Percentiles rank a stretch among this genome's conserved stretches.
These are phyloP conservation scores for Chenopodium suecicum DNA, from an alignment of 148 eudicot genomes.

Conservation along the genomic window DNA sequence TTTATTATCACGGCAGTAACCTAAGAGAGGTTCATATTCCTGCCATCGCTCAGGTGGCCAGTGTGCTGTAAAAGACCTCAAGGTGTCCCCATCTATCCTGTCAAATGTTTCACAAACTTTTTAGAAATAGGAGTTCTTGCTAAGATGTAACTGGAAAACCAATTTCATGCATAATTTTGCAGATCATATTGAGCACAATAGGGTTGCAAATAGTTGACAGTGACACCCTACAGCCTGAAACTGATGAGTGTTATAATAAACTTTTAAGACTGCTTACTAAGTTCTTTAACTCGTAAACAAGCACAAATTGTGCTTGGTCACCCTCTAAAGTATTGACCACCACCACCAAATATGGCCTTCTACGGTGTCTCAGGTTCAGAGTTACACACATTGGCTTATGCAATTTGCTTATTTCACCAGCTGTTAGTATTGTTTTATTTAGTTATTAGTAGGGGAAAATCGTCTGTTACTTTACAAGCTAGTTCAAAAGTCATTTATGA, in stretches of 20 bases:
- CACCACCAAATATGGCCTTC: not conserved
- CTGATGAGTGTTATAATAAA: not conserved
- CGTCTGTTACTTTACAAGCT: no score
- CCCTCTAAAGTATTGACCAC: no score
- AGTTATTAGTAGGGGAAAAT: no score
- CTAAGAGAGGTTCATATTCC: slow-evolving; percentile 83
- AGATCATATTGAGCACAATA: not conserved
- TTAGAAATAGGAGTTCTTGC: slow-evolving; percentile 6
- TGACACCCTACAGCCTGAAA: not conserved
- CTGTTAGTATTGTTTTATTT: no score
- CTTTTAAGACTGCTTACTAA: not conserved
- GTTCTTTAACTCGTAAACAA: not conserved
- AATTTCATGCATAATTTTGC: not conserved
- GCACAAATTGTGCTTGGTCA: no score
- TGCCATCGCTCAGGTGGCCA: slow-evolving; percentile 94
- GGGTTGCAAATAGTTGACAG: not conserved
- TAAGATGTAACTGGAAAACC: not conserved
- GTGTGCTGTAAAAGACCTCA: slow-evolving; percentile 64
- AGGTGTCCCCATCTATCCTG: slow-evolving; percentile 79
- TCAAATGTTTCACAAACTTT: slow-evolving; percentile 26
- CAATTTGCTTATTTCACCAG: no score
- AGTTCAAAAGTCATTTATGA: no score
- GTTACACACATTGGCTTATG: no score
- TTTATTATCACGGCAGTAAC: slow-evolving; percentile 75
- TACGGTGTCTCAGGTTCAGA: not conserved